Conservation (phyloP, 306 rosid species). For the Cyclanthera cordifolia region DNA sequence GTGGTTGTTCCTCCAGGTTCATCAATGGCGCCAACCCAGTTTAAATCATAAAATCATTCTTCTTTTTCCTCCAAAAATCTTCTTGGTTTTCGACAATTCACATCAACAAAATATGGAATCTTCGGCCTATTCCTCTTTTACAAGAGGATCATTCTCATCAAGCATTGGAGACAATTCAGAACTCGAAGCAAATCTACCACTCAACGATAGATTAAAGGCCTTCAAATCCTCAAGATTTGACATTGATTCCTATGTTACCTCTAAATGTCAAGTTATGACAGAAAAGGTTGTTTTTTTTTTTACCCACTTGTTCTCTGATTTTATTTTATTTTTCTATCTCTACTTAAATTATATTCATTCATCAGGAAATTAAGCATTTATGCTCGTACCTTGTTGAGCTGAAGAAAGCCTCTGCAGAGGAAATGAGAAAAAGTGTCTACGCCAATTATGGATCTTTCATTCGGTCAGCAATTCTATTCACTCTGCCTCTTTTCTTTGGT, state of each 20-base stretch:
- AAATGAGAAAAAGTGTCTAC: slow-evolving; percentile 89
- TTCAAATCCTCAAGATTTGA: slow-evolving; percentile 59
- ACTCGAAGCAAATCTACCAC: slow-evolving; percentile 46
- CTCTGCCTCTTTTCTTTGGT: background rate
- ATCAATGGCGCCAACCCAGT: background rate
- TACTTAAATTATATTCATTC: background rate
- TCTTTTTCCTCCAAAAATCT: background rate
- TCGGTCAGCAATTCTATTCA: slow-evolving; percentile 33
- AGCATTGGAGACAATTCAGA: slow-evolving; percentile 40
- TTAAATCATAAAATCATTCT: background rate
- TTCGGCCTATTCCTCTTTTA: background rate
- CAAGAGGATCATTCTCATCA: slow-evolving; percentile 30
- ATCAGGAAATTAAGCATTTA: slow-evolving; percentile 64
- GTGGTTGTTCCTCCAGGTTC: background rate
- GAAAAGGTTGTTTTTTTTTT: slow-evolving; percentile 43
- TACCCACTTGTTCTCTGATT: background rate
- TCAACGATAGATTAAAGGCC: slow-evolving; percentile 51
- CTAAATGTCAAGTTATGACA: slow-evolving; percentile 65
- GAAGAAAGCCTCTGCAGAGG: slow-evolving; percentile 93
- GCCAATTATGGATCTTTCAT: slow-evolving; percentile 86
- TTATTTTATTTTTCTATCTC: too few species aligned
- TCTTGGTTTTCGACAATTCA: background rate
- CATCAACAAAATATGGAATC: background rate
- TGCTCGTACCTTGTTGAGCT: slow-evolving; percentile 53
- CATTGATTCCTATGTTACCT: slow-evolving; percentile 43